Evolutionary conservation across 768 basidiomycete genomes (phyloP), one percentile per base, ranked within the genome.

Genomic region (Phanerochaete carnosa): DNA sequence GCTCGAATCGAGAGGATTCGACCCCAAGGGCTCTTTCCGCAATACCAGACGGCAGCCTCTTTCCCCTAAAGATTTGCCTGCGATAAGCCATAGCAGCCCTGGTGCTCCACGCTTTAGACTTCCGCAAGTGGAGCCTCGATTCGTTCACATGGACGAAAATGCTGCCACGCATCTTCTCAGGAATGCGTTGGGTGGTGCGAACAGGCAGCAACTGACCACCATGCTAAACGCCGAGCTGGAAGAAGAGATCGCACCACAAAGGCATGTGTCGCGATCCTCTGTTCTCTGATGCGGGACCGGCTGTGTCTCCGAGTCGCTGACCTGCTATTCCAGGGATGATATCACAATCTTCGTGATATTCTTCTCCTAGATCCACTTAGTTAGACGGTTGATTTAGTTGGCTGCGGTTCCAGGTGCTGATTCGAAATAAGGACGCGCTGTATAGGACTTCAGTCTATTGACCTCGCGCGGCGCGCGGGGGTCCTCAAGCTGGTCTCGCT

Each of bases 181-280:
- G 54, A 86, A 85, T 62, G 82, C 81, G 2, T 71, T 86, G 0
- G 83, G 83, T 7, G 83, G 84, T 0, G 80, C 78, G 3, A 74
- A 83, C 67, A 11, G 39, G 16, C 39, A 19, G 19, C 6, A 19
- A 43, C 4, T 43, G 4, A 7, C 4, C 19, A 4, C 39, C 4
- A 4, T 11, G 4, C 6, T 43, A 19, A 11, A 65, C 23, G 76
- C 81, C 63, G 68, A 82, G 43, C 72, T 71, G 49, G 70, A 68
- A 19, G 75, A 78, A 1, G n/a, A 52, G 29, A 66, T 85, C 53
- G 58, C 82, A 54, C 66, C 64, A 50, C 72, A 23, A 32, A 72
- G 68, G 15, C 76, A 79, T 0, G 65, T 77, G 22, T 68, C 76
- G 15, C 69, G 80, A 60, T 60, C 70, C 56, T 76, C 72, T 62